These are phyloP conservation scores for Heritiera littoralis DNA, from an alignment of 345 rosid species.

Conservation along the genomic window DNA sequence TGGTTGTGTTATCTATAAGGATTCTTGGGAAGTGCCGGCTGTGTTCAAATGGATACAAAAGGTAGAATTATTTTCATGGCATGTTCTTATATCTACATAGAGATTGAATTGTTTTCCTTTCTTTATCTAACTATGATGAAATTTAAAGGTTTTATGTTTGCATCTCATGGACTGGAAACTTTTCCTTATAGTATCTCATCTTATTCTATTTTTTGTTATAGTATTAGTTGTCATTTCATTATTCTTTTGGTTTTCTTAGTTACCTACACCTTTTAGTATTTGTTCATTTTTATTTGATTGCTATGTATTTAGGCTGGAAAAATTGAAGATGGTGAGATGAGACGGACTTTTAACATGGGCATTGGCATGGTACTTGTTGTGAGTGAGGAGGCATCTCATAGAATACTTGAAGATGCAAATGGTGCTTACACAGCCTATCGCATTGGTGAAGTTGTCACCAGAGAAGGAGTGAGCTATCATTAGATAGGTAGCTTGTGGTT, in stretches of 20 bases:
- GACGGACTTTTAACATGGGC: slow-evolving; percentile 87
- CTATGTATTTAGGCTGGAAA: slow-evolving; percentile 53
- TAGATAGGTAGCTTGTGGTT: neutral
- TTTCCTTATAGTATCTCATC: neutral
- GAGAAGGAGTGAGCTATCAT: slow-evolving; percentile 66
- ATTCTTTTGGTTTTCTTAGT: neutral
- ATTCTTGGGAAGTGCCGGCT: slow-evolving; percentile 73
- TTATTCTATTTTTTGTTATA: neutral
- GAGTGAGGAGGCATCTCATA: slow-evolving; percentile 54
- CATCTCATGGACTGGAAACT: neutral
- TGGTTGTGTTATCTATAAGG: slow-evolving; percentile 62
- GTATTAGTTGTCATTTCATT: neutral
- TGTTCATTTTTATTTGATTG: neutral
- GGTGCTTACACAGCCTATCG: slow-evolving; percentile 45
- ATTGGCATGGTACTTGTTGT: slow-evolving; percentile 85
- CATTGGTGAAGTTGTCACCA: slow-evolving; percentile 70
- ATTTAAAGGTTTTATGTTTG: neutral
- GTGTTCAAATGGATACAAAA: slow-evolving; percentile 89
- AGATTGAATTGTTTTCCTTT: neutral
- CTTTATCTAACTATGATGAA: neutral
- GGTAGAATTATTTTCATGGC: slow-evolving; percentile 38
- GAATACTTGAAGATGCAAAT: slow-evolving; percentile 50
- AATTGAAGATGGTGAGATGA: slow-evolving; percentile 83
- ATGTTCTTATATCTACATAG: neutral
- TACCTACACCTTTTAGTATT: neutral